Evolutionary conservation across 345 rosid species (phyloP), one percentile per base, ranked within the genome.

Genomic region (Gynandropsis gynandra): DNA sequence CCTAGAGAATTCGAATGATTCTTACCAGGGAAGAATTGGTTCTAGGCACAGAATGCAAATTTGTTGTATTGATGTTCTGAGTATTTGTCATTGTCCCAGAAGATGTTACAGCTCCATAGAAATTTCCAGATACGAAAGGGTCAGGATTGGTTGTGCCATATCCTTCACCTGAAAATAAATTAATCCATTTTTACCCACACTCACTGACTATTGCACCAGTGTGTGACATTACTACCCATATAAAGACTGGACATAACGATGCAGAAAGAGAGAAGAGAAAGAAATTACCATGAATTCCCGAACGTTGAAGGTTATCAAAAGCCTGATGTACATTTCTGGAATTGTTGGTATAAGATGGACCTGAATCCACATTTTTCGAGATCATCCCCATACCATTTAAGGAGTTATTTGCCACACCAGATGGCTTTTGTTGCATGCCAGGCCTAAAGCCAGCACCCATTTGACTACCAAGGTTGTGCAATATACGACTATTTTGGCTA

Each of bases 401-500:
- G 53, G 82, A 66, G 59, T 79, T 88, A 67, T 85, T 85, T 38
- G 89, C 41, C 60, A 92, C 81, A 33, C 74, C 83, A 72, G 79
- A 69, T 47, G 84, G 33, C 69, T 82, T 87, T 58, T 71, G 97
- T 68, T 72, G 99, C 80, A 88, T 50, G 21, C 85, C 76, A 63
- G 94, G 70, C 69, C 94, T 76, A 55, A 81, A 71, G 45, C 78
- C 79, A 65, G 73, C 78, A 64, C 83, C 81, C 72, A 83, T 66
- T 65, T 87, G 97, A 66, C 83, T 70, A 54, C 98, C 95, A 65
- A 83, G 67, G 58, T 69, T 79, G 42, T 80, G 90, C 65, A 85
- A 40, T 61, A 83, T 70, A 59, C 81, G 97, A 44, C 83, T 88
- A 62, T 80, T 78, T 58, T 78, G 89, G 69, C 84, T 78, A 54